These are phyloP conservation scores for Gaertneriomyces sp. DNA, from an alignment of 192 early-diverging fungal species.

Conservation along the genomic window DNA sequence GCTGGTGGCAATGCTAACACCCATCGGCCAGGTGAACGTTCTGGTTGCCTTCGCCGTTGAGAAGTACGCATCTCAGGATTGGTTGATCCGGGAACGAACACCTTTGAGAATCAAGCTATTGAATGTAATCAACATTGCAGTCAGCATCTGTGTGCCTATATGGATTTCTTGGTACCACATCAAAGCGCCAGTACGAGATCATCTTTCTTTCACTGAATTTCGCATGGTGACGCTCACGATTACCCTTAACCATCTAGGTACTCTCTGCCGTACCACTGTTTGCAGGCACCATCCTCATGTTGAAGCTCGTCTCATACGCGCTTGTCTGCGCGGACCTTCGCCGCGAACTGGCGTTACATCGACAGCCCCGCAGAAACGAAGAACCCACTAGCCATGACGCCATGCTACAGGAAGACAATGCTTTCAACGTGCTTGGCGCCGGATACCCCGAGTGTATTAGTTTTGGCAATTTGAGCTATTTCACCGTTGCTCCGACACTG, in stretches of 20 bases:
- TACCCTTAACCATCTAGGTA: slow-evolving; percentile 3
- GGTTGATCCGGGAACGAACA: background rate
- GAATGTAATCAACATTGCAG: slow-evolving; percentile 14
- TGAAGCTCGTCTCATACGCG: slow-evolving; percentile 77
- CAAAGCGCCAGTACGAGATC: slow-evolving; percentile 22
- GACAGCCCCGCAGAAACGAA: background rate
- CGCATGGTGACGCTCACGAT: slow-evolving; percentile 4
- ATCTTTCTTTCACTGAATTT: background rate
- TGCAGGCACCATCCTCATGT: slow-evolving; percentile 63
- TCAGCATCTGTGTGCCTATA: slow-evolving; percentile 18
- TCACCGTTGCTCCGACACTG: slow-evolving; percentile 77
- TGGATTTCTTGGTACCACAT: slow-evolving; percentile 28
- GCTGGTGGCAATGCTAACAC: too few relatives aligned
- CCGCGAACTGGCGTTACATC: slow-evolving; percentile 11
- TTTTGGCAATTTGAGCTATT: slow-evolving; percentile 63
- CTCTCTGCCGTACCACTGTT: slow-evolving; percentile 22
- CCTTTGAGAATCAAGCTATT: slow-evolving; percentile 13
- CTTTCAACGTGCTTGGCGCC: background rate
- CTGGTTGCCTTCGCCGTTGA: slow-evolving; percentile 62
- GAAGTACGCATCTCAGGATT: slow-evolving; percentile 37
- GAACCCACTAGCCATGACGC: slow-evolving; percentile 5
- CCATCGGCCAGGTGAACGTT: slow-evolving; percentile 38
- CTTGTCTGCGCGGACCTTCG: slow-evolving; percentile 78
- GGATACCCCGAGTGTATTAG: slow-evolving; percentile 73
- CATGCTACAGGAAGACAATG: background rate